Evolutionary conservation across 2,329 filamentous ascomycete genomes (phyloP).

Genomic region (Aspergillus pseudonomiae): DNA sequence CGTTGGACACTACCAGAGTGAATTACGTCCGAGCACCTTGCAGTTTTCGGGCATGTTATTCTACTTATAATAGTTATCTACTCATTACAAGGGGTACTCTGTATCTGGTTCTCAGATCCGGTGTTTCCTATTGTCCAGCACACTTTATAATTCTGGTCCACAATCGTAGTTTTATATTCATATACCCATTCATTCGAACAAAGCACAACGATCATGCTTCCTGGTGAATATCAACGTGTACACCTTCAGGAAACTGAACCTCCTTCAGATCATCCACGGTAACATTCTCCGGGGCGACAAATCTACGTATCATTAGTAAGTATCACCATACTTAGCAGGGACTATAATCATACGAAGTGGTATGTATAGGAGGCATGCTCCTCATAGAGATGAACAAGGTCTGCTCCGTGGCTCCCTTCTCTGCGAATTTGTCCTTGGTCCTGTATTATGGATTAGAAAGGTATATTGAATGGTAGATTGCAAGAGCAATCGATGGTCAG

Average conservation of each 20-base stretch:
- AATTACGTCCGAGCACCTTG: not conserved
- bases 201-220: not conserved
- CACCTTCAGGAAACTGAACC: slow-evolving; percentile 15
- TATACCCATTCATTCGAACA: not conserved
- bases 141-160: not conserved
- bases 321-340: not conserved
- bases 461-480: not conserved
- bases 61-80: not conserved
- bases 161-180: not conserved
- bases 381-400: slow-evolving; percentile 19
- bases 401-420: slow-evolving; percentile 18
- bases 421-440: slow-evolving; percentile 11
- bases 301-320: slow-evolving; percentile 1
- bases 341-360: slow-evolving; percentile 14
- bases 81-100: not conserved
- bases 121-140: not conserved
- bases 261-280: slow-evolving; percentile 15
- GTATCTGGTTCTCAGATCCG: not conserved
- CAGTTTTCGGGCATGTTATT: not conserved
- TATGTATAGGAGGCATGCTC: slow-evolving; percentile 21
- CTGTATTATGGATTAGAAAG: not conserved
- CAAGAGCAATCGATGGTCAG: too few species aligned
- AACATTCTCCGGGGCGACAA: slow-evolving; percentile 14
- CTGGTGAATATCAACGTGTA: slow-evolving; percentile 13
- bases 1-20: not conserved